Percentiles rank a stretch among this genome's conserved stretches.
Conservation (phyloP, 768 basidiomycete genomes). For the Exsudoporus frostii region DNA sequence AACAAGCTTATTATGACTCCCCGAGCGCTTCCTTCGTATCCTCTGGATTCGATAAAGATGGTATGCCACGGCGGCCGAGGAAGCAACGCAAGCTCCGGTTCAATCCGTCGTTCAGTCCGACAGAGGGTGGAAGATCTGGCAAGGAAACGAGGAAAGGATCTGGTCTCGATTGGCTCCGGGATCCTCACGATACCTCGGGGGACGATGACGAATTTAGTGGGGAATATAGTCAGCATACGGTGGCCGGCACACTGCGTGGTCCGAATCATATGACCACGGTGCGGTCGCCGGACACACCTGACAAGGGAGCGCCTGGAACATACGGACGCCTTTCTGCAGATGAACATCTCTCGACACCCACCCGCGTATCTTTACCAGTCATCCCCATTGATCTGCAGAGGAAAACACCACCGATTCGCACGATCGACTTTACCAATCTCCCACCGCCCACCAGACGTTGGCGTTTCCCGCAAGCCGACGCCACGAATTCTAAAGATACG, state of each 20-base stretch:
- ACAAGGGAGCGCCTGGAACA: not conserved
- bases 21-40: slow-evolving; percentile 26
- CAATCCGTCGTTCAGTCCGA: slow-evolving; percentile 25
- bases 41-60: slow-evolving; percentile 30
- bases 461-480: slow-evolving; percentile 4
- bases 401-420: slow-evolving; percentile 7
- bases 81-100: slow-evolving; percentile 29
- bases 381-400: not conserved
- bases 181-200: not conserved
- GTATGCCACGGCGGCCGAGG: slow-evolving; percentile 29
- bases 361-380: not conserved
- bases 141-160: not conserved
- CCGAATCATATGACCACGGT: not conserved
- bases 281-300: slow-evolving; percentile 7
- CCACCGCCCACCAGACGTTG: slow-evolving; percentile 10
- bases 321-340: not conserved
- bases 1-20: slow-evolving; percentile 28
- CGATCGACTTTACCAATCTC: slow-evolving; percentile 30
- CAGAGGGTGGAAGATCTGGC: not conserved
- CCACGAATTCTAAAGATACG: not conserved
- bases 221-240: not conserved
- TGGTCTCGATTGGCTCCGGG: not conserved
- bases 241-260: not conserved
- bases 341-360: not conserved
- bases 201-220: not conserved